Conservation (phyloP, 2,329 filamentous ascomycete species). For the Raffaelea ambrosiae region DNA sequence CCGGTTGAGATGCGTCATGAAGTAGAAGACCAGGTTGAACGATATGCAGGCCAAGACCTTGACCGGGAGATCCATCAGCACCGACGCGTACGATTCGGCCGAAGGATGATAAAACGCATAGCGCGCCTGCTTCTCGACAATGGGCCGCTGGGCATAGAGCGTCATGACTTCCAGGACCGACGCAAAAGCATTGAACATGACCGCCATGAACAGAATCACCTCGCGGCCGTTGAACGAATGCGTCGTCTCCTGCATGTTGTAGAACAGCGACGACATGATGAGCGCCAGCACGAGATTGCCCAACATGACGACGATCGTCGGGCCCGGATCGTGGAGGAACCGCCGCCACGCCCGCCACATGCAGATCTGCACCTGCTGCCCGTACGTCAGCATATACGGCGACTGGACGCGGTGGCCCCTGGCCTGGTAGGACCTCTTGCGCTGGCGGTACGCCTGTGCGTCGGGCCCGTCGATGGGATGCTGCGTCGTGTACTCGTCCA, state of each 20-base stretch:
- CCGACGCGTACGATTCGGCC: slow-evolving; percentile 74
- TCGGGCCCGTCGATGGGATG: slow-evolving; percentile 46
- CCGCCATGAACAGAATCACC: slow-evolving; percentile 75
- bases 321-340: slow-evolving; percentile 65
- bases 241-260: slow-evolving; percentile 56
- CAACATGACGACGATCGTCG: slow-evolving; percentile 59
- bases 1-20: slow-evolving; percentile 72
- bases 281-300: slow-evolving; percentile 69
- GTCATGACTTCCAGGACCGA: slow-evolving; percentile 76
- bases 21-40: slow-evolving; percentile 77
- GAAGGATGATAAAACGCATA: slow-evolving; percentile 87
- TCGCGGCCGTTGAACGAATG: slow-evolving; percentile 54
- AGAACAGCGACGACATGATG: slow-evolving; percentile 74
- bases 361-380: slow-evolving; percentile 69
- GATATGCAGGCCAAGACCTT: slow-evolving; percentile 64
- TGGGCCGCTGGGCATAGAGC: slow-evolving; percentile 77
- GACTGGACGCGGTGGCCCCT: slow-evolving; percentile 56
- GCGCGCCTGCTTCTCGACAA: slow-evolving; percentile 79
- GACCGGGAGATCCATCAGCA: slow-evolving; percentile 77
- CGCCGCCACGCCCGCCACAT: slow-evolving; percentile 72
- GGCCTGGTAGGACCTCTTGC: slow-evolving; percentile 44
- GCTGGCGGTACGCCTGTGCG: slow-evolving; percentile 45
- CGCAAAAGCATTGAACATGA: slow-evolving; percentile 76
- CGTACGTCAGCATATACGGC: slow-evolving; percentile 72
- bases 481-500: slow-evolving; percentile 42